A percentile compares a stretch with the other conserved stretches of the same genome.
Evolutionary conservation across 2,329 filamentous ascomycete species (phyloP).

Genomic region (Trichoderma breve): DNA sequence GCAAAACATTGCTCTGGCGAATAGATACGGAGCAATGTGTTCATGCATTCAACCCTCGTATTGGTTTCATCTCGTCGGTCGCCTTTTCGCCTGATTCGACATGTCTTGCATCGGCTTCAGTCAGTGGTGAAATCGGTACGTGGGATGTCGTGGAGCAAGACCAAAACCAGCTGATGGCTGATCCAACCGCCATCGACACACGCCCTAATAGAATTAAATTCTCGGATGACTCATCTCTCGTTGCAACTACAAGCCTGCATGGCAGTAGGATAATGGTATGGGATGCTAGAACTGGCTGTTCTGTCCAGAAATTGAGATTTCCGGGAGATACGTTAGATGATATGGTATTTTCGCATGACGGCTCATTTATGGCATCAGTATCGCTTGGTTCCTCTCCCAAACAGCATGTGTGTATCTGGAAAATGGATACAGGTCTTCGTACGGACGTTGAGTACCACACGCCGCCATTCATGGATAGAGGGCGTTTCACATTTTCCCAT

Average conservation of each 20-base stretch:
- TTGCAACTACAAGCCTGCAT: background rate
- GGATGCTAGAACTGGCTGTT: background rate
- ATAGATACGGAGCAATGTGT: background rate
- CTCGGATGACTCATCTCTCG: background rate
- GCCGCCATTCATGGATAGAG: background rate
- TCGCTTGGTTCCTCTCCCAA: background rate
- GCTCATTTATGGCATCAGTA: background rate
- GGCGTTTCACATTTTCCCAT: background rate
- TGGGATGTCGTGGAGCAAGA: background rate
- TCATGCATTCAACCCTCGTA: background rate
- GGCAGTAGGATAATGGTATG: background rate
- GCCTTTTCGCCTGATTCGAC: background rate
- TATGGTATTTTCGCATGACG: background rate
- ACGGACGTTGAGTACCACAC: too few relatives aligned
- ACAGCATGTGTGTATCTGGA: background rate
- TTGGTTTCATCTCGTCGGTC: background rate
- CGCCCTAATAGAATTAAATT: background rate
- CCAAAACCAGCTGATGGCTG: background rate
- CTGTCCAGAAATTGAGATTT: background rate
- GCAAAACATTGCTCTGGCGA: background rate
- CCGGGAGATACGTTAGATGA: rapidly evolving
- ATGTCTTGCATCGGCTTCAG: background rate
- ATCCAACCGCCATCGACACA: background rate
- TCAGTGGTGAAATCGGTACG: background rate
- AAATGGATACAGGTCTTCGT: background rate